These are phyloP conservation scores for Leersia perrieri DNA, from an alignment of 176 grass and related monocot genomes.

Conservation along the genomic window DNA sequence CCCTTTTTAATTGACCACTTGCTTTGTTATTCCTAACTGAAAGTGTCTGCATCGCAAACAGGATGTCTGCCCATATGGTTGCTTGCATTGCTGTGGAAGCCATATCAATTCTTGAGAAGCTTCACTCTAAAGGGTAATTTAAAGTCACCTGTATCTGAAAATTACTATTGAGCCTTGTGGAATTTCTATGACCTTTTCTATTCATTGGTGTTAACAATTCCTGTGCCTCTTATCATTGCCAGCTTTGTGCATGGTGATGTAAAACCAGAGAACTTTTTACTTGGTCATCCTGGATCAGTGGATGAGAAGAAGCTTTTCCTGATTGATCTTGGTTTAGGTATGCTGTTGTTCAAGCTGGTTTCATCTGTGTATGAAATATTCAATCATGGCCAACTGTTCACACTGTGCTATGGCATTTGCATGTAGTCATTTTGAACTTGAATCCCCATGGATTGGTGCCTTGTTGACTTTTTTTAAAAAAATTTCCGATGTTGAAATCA, in stretches of 20 bases:
- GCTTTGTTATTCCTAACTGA: conserved; percentile 25
- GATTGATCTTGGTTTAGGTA: conserved; percentile 95
- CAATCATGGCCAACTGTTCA: background rate
- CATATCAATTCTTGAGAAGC: conserved; percentile 89
- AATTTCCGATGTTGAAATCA: conserved; percentile 37
- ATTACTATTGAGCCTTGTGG: background rate
- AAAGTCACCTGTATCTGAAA: conserved; percentile 5
- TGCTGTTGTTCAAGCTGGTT: background rate
- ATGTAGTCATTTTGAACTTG: background rate
- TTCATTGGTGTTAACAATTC: conserved; percentile 3
- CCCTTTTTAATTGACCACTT: conserved; percentile 19
- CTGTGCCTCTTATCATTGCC: background rate
- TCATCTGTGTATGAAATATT: conserved; percentile 11
- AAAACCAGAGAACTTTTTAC: conserved; percentile 89
- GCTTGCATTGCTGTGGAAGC: conserved; percentile 87
- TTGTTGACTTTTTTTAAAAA: background rate
- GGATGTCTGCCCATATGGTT: conserved; percentile 84
- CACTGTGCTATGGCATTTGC: background rate
- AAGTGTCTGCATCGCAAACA: conserved; percentile 39
- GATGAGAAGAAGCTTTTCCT: conserved; percentile 91
- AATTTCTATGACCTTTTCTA: background rate
- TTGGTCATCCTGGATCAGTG: conserved; percentile 78
- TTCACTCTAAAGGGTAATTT: conserved; percentile 82
- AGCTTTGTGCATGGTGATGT: conserved; percentile 95
- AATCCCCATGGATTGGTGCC: background rate